Evolutionary conservation across 257 asterid species (phyloP).

Genomic region (Forsythia viridissima): DNA sequence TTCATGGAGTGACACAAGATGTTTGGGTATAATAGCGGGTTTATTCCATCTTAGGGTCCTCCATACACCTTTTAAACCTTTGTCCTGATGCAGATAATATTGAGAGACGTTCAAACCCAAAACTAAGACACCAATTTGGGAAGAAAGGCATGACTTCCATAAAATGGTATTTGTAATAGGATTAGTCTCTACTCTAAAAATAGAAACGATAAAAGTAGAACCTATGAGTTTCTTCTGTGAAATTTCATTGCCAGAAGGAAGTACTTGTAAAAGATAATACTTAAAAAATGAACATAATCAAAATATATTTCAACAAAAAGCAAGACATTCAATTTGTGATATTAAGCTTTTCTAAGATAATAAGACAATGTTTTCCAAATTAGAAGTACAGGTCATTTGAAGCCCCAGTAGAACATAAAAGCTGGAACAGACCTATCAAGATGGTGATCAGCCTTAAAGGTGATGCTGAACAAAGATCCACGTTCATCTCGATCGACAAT

Average conservation of each 20-base stretch:
- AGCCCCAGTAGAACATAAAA: not conserved
- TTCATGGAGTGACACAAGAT: not conserved
- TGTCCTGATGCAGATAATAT: not conserved
- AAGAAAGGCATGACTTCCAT: not conserved
- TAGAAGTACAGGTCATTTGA: not conserved
- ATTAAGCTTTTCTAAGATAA: not conserved
- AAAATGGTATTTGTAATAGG: not conserved
- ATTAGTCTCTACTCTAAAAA: not conserved
- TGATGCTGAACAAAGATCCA: constrained; percentile 79
- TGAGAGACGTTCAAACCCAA: not conserved
- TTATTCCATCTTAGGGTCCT: not conserved
- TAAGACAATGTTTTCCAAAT: not conserved
- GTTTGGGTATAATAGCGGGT: not conserved
- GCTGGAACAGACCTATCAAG: constrained; percentile 73
- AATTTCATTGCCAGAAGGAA: not conserved
- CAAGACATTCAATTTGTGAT: not conserved
- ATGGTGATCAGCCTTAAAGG: constrained; percentile 89
- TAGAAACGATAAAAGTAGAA: not conserved
- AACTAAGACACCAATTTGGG: not conserved
- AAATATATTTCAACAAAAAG: not conserved
- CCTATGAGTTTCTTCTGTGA: not conserved
- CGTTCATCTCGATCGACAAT: constrained; percentile 87
- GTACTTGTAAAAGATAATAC: not conserved
- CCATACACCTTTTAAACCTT: not conserved
- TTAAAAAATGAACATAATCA: not conserved